Evolutionary conservation across 2,329 filamentous ascomycete genomes (phyloP), one percentile per base, ranked within the genome.

Genomic region (Penicillium sp.): DNA sequence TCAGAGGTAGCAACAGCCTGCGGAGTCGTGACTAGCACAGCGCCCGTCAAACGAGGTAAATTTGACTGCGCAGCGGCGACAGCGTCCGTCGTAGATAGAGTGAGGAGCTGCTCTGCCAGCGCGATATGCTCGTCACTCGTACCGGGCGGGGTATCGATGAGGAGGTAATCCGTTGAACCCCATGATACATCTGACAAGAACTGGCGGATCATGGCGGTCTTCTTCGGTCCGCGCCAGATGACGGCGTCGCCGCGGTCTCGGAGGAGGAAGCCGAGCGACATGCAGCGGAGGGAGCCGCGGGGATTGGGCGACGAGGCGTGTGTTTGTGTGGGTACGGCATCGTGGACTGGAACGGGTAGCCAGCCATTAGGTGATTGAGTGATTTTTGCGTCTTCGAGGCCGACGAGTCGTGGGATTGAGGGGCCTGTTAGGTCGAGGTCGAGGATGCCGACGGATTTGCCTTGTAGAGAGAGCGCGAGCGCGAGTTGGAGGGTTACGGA

Each of bases 71-170:
- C 59, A 6, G 71, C 67, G 2, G 65, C 57, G 1, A 61, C 55
- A 4, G 68, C 45, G 12, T 74, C 66, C 28, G 72, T 69, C 4
- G 75, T 75, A 30, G 78, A 73, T 12, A 80, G 70, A 30, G 78
- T 80, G 61, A 94, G 82, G 0, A 97, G 84, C 22, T 91, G 95
- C 76, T 98, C 94, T 6, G 93, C 92, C 0, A 97, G 87, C 0
- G 93, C 95, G 53, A 99, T 98, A 76, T 98, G 95, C 79, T 99
- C 95, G 78, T 99, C 95, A 63, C 91, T 95, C 2, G 95, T 99
- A 2, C 95, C 95, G 0, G 95, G 95, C 13, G 95, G 95, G 3
- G 95, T 99, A 78, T 99, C 95, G 73, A 99, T 92, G 62, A 99
- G 86, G 0, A 99, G 84, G 74, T 92, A 98, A 76, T 98, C 94